Evolutionary conservation across 192 early-diverging fungal species (phyloP), one percentile per base, ranked within the genome.

Genomic region (Coemansia reversa): DNA sequence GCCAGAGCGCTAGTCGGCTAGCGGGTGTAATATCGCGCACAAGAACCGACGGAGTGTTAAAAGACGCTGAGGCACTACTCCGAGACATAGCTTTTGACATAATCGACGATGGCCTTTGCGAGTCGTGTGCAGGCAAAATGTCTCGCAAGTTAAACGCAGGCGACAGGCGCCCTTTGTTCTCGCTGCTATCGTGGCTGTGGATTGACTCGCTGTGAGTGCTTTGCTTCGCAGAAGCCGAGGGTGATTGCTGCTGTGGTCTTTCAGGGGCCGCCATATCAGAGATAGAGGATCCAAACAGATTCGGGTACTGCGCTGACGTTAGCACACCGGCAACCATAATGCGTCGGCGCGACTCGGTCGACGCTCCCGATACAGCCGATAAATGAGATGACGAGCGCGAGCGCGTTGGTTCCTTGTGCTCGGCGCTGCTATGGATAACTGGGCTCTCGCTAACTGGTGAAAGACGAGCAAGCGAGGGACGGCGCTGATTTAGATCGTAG

Each of bases 21-120:
- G 78, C 78, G 0, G 78, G 78, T 27, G 78, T 81, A 55, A 81
- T 81, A 32, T 74, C 78, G 33, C 78, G 78, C 58, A 81, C 72
- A 5, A 55, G 51, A 18, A 81, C 58, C 1, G 65, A 28, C 20
- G 68, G 67, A 18, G 53, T 42, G 24, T 28, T 60, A 56, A 58
- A 11, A 9, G 39, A 27, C 7, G 55, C 52, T 20, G 65, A 58
- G 22, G 47, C 65, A 63, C 70, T 63, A 39, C 66, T 60, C 42
- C 25, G 53, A 5, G 67, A 59, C 14, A 25, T 62, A 18, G 70
- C 33, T 60, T 62, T 62, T 23, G 71, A 59, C 30, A 66, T 16
- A 16, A 70, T 49, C 0, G 70, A 73, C 33, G 58, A 28, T 30
- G 60, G 49, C 24, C 59, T 49, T 52, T 65, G 51, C 33, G 67